phyloP scores from a whole-genome alignment of 768 basidiomycete species.

The Termitomyces bulborhizus region DNA sequence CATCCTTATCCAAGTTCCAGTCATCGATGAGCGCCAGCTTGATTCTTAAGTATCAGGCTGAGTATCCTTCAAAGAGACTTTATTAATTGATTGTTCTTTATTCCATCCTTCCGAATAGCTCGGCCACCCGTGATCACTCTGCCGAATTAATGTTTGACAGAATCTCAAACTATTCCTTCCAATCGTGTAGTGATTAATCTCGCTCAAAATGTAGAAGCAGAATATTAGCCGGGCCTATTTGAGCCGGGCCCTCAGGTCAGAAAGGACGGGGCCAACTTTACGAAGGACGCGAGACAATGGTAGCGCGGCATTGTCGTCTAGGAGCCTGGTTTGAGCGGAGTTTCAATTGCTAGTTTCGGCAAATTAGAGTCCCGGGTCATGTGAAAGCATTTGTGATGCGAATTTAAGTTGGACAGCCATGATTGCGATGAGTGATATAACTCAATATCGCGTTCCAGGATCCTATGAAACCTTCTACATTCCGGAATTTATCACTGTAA shows the following conservation, averaged over 20 bases:
- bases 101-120: background rate
- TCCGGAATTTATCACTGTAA: slow-evolving; percentile 64
- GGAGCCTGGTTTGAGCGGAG: background rate
- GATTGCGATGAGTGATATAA: slow-evolving; percentile 12
- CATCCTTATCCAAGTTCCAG: background rate
- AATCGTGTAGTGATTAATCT: too few species aligned
- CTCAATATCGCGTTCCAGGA: slow-evolving; percentile 27
- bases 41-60: background rate
- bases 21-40: background rate
- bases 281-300: too few species aligned
- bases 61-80: background rate
- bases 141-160: background rate
- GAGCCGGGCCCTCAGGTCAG: too few species aligned
- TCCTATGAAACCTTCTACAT: slow-evolving; percentile 54
- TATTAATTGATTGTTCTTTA: background rate
- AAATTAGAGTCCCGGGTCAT: background rate
- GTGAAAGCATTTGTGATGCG: too few species aligned
- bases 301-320: too few species aligned
- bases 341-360: background rate
- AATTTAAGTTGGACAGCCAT: too few species aligned
- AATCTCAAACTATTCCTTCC: too few species aligned
- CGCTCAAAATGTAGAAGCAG: too few species aligned
- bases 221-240: too few species aligned
- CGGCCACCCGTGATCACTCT: background rate
- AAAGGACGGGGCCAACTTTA: too few species aligned